These are phyloP conservation scores for Arthroderma uncinatum DNA, from an alignment of 2,329 filamentous ascomycete genomes.

Conservation along the genomic window DNA sequence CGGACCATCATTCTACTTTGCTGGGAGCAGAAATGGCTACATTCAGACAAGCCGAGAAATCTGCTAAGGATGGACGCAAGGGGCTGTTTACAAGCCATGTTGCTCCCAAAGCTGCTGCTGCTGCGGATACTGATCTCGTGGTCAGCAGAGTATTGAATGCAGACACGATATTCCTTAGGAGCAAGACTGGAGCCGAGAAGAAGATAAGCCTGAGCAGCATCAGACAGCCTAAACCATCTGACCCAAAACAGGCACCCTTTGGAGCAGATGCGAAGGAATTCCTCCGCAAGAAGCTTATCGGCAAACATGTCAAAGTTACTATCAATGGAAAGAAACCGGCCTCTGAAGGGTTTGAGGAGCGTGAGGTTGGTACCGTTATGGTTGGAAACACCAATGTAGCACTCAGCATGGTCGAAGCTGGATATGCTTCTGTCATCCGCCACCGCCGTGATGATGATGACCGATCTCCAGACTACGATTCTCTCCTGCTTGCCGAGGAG, in stretches of 20 bases:
- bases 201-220: slow-evolving; percentile 87
- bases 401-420: slow-evolving; percentile 74
- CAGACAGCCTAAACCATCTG: slow-evolving; percentile 78
- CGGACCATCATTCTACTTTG: slow-evolving; percentile 90
- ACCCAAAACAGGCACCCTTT: slow-evolving; percentile 79
- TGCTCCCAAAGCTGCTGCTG: slow-evolving; percentile 51
- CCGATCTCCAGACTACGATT: slow-evolving; percentile 83
- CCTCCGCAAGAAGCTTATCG: slow-evolving; percentile 82
- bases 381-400: slow-evolving; percentile 80
- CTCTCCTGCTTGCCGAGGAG: slow-evolving; percentile 36
- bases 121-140: slow-evolving; percentile 61
- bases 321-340: slow-evolving; percentile 87
- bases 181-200: slow-evolving; percentile 76
- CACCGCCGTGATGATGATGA: slow-evolving; percentile 93
- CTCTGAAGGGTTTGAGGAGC: slow-evolving; percentile 81
- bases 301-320: slow-evolving; percentile 82
- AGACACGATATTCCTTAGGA: slow-evolving; percentile 77
- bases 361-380: slow-evolving; percentile 82
- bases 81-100: slow-evolving; percentile 75
- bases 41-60: slow-evolving; percentile 75
- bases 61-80: slow-evolving; percentile 63
- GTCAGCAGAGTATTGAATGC: slow-evolving; percentile 79
- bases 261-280: slow-evolving; percentile 93
- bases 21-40: slow-evolving; percentile 78
- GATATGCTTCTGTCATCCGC: slow-evolving; percentile 86